phyloP scores from a whole-genome alignment of 495 filamentous ascomycete genomes.

The Arthonia radiata region DNA sequence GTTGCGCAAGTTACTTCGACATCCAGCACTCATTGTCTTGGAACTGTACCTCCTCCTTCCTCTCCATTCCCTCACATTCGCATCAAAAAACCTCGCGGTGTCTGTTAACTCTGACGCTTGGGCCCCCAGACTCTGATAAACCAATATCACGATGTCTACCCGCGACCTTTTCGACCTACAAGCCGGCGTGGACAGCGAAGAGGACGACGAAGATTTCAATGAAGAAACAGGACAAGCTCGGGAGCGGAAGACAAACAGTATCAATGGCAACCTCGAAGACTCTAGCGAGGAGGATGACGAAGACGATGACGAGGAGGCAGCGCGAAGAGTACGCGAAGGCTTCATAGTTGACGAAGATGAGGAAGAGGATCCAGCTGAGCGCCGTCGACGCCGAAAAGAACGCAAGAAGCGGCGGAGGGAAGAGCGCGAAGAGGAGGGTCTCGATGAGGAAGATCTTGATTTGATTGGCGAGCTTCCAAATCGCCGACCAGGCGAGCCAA shows the following conservation, averaged over 20 bases:
- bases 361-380: slow-evolving; percentile 41
- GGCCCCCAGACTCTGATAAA: too few relatives aligned
- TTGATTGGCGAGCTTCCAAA: slow-evolving; percentile 47
- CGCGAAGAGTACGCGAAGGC: slow-evolving; percentile 15
- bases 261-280: slow-evolving; percentile 9
- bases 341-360: slow-evolving; percentile 94
- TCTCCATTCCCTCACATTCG: slow-evolving; percentile 1
- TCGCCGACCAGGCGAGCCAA: slow-evolving; percentile 26
- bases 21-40: too few relatives aligned
- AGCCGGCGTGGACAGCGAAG: slow-evolving; percentile 71
- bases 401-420: slow-evolving; percentile 44
- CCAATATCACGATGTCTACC: too few relatives aligned
- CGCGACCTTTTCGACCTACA: slow-evolving; percentile 56
- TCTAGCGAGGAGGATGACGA: slow-evolving; percentile 8
- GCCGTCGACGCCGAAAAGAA: slow-evolving; percentile 33
- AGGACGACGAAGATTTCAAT: slow-evolving; percentile 69
- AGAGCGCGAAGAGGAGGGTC: slow-evolving; percentile 57
- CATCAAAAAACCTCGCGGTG: neutral
- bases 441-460: slow-evolving; percentile 93
- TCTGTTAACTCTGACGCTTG: neutral
- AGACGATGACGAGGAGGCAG: slow-evolving; percentile 32
- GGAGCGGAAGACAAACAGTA: slow-evolving; percentile 10
- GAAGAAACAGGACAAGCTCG: slow-evolving; percentile 48
- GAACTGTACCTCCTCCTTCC: too few relatives aligned
- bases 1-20: too few relatives aligned